A percentile compares a stretch with the other conserved stretches of the same genome.
phyloP scores from a whole-genome alignment of 306 rosid species.

The Bauhinia variegata region DNA sequence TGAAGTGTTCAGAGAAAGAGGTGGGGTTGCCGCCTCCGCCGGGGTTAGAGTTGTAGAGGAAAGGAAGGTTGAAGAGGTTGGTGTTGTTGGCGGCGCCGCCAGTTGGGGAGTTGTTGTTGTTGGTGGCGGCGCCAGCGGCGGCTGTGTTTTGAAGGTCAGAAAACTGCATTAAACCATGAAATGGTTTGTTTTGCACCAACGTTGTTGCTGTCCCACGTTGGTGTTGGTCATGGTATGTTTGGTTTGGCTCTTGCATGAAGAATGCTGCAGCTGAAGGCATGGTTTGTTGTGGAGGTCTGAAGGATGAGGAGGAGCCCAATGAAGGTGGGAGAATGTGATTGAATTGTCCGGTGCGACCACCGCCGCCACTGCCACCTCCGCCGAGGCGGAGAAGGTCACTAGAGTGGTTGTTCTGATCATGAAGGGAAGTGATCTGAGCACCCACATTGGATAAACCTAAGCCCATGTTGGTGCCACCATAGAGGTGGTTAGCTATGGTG shows the following conservation, averaged over 20 bases:
- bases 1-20: no score
- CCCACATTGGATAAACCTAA: conserved; percentile 44
- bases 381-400: conserved; percentile 53
- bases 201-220: conserved; percentile 33
- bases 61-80: conserved; percentile 47
- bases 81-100: neutral
- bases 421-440: no score
- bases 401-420: conserved; percentile 46
- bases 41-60: conserved; percentile 37
- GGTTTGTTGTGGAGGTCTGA: conserved; percentile 34
- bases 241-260: conserved; percentile 45
- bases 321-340: conserved; percentile 52
- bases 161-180: conserved; percentile 59
- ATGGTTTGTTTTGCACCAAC: conserved; percentile 38
- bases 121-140: conserved; percentile 2
- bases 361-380: no score
- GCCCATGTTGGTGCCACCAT: conserved; percentile 44
- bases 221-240: conserved; percentile 38
- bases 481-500: conserved; percentile 49
- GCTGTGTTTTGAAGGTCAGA: conserved; percentile 39
- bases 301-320: conserved; percentile 32
- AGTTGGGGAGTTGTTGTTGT: conserved; percentile 25
- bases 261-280: conserved; percentile 35
- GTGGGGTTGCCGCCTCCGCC: conserved; percentile 33
- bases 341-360: conserved; percentile 37